Evolutionary conservation across 108 stramenopile genomes (phyloP), one percentile per base, ranked within the genome.

Genomic region (Skeletonema potamos): DNA sequence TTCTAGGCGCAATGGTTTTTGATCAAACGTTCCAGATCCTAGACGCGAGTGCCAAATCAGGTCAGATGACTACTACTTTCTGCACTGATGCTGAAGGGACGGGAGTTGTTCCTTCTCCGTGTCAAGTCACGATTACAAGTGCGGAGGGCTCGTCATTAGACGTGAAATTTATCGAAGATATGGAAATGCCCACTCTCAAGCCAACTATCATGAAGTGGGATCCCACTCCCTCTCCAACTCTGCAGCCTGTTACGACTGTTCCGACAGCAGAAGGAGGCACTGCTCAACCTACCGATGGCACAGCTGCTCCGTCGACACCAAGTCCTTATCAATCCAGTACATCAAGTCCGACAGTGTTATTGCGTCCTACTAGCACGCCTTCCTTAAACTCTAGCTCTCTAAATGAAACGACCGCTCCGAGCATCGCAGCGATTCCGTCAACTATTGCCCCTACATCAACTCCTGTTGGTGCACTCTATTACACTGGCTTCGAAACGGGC

Each of bases 111-210:
- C 4, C 8, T 15, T 67, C 68, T n/a, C 56, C 72, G 2, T 80
- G 79, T 36, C 9, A 33, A 17, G 51, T 51, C 4, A 27, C 60
- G 30, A 73, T 80, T 68, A 64, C 54, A 18, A 57, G 44, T 48
- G 72, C 41, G 9, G 72, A 69, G 39, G 72, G 79, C 20, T 29
- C 66, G 7, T 69, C 62, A 11, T 69, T 73, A 63, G 66, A 63
- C 32, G 68, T 80, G 13, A 61, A 41, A 30, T 48, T 70, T 24
- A 17, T 32, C 8, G 43, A 43, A 30, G 76, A 62, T 27, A 24
- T 48, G 3, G 32, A 4, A 17, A 9, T 43, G 6, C 55, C 76
- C 28, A 37, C 57, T 41, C 57, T 55, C 15, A 27, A 4, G 33
- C 57, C 73, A 32, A 54, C 73, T 33, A 10, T 44, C 6, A 26